These are phyloP conservation scores for Schizochytrium sp. DNA, from an alignment of 108 stramenopile genomes.

Conservation along the genomic window DNA sequence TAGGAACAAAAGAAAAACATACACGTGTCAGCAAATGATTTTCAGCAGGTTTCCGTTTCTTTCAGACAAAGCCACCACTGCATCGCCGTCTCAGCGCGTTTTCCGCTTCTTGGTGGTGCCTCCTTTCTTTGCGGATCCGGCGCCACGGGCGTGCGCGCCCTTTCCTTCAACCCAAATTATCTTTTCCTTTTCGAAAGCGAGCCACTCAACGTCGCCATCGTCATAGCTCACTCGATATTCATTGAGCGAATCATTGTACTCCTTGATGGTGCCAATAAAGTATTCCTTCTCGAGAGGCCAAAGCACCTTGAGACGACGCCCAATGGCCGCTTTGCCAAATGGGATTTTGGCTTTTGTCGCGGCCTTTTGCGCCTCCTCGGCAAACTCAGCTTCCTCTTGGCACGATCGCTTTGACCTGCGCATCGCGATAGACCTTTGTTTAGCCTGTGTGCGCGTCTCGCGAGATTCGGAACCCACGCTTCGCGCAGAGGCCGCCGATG, in stretches of 20 bases:
- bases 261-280: background rate
- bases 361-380: background rate
- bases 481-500: background rate
- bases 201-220: constrained; percentile 2
- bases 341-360: background rate
- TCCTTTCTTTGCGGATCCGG: too few relatives aligned
- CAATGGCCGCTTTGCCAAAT: background rate
- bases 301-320: background rate
- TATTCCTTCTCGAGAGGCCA: constrained; percentile 13
- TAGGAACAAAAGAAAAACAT: background rate
- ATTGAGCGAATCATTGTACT: background rate
- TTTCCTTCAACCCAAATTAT: background rate
- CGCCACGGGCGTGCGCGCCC: background rate
- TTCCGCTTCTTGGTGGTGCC: too few relatives aligned
- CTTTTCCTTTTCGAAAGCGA: background rate
- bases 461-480: background rate
- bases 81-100: too few relatives aligned
- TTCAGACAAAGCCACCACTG: too few relatives aligned
- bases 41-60: too few relatives aligned
- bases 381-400: background rate
- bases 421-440: background rate
- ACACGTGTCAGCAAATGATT: background rate
- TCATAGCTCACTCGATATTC: background rate
- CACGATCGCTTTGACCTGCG: background rate
- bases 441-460: background rate